Base-by-base conservation (phyloP, 2,329 filamentous ascomycete species). In the Claviceps sp. region DNA sequence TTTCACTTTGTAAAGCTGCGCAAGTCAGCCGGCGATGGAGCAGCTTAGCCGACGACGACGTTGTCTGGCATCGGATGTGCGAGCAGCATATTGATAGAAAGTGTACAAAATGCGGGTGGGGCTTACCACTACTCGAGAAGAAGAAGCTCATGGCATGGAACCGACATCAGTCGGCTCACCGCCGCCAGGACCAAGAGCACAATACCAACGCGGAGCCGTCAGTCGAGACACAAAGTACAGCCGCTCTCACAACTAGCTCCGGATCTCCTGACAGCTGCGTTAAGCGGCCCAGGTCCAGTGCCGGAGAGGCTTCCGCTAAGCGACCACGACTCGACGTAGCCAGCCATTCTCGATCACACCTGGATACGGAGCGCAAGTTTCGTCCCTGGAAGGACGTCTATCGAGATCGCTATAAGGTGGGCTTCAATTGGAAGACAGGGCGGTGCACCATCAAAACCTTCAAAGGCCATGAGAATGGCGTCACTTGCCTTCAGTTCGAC, bases 41-140 rank as follows among this genome's bases (percentile, higher is more conserved):
- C 56, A 80, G 80, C 53, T 73, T 98, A 42, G 91, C 93, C n/a
- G 93, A 97, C 61, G 91, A 96, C 63, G 91, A 98, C 66, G 86
- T 95, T 8, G 91, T 98, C 4, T 98, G 93, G 93, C 70, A 96
- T 64, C 86, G 85, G 57, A 96, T 97, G 90, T 98, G 93, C 65
- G 89, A 95, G 67, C 91, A 97, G 64, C 90, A 95, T 66, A 94
- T 96, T 60, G 88, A 94, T 65, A 77, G 89, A 55, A 95, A 95
- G 65, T 96, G 90, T 67, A 90, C 83, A 54, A 95, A 93, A 64
- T 98, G 93, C 64, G 91, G 93, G 24, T 97, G 90, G 89, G 93
- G 93, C 2, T 69, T 98, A 55, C 93, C 93, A 16, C 71, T 95
- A 52, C 72, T 98, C 49, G 93, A 98, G 63, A 80, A 89, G 60